These are phyloP conservation scores for Coemansia sp. DNA, from an alignment of 192 early-diverging fungal genomes.

Conservation along the genomic window DNA sequence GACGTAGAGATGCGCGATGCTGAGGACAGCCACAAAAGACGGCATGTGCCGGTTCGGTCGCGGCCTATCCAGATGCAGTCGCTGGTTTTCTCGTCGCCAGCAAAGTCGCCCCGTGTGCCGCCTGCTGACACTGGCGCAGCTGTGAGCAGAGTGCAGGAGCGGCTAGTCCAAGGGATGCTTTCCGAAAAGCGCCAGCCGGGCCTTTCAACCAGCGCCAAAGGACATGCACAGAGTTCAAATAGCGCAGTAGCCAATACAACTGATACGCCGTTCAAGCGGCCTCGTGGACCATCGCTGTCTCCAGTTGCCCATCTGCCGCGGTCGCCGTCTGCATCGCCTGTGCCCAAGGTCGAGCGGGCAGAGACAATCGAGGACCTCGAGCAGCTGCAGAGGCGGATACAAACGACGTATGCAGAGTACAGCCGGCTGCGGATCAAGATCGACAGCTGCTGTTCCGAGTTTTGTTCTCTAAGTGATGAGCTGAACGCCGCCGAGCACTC, in stretches of 20 bases:
- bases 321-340: constrained; percentile 19
- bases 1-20: background rate
- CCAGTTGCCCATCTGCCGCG: constrained; percentile 18
- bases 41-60: constrained; percentile 28
- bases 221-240: constrained; percentile 6
- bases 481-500: constrained; percentile 16
- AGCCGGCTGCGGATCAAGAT: constrained; percentile 41
- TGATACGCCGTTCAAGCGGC: constrained; percentile 1
- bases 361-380: constrained; percentile 39
- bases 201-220: background rate
- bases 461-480: constrained; percentile 27
- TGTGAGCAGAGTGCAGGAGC: constrained; percentile 40
- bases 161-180: constrained; percentile 25
- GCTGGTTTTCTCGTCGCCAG: background rate
- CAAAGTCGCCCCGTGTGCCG: constrained; percentile 3
- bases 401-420: constrained; percentile 30
- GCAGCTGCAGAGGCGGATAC: constrained; percentile 19
- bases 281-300: constrained; percentile 39
- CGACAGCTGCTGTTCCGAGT: constrained; percentile 22
- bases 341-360: constrained; percentile 1
- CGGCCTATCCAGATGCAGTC: constrained; percentile 30
- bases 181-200: constrained; percentile 11
- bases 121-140: constrained; percentile 29
- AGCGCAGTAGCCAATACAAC: background rate
- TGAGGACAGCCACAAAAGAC: background rate